A percentile compares a stretch with the other conserved stretches of the same genome.
Evolutionary conservation across 805 yeast species (phyloP).

Genomic region (Debaryomyces maramus): DNA sequence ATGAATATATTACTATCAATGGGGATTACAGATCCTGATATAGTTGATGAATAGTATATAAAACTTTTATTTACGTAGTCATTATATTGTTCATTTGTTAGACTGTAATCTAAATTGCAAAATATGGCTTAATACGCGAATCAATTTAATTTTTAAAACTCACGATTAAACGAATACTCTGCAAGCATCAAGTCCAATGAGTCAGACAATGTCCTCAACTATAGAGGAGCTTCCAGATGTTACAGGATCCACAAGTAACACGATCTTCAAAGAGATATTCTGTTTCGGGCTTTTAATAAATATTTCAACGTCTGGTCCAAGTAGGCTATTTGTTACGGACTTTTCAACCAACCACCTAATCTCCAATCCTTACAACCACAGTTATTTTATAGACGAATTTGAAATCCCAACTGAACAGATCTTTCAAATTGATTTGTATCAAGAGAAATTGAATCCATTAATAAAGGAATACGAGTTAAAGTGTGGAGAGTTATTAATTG

Average conservation of each 20-base stretch:
- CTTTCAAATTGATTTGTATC: slow-evolving; percentile 14
- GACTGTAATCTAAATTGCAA: no score
- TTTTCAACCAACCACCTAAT: slow-evolving; percentile 15
- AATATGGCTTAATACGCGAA: no score
- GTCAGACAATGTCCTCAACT: not conserved
- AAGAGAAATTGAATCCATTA: slow-evolving; percentile 9
- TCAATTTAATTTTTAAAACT: no score
- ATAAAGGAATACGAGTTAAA: slow-evolving; percentile 4
- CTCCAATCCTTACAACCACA: slow-evolving; percentile 1
- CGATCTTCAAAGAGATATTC: not conserved
- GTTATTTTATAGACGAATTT: slow-evolving; percentile 6
- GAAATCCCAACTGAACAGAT: slow-evolving; percentile 11
- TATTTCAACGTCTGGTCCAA: slow-evolving; percentile 9
- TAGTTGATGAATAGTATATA: no score
- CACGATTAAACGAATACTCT: no score
- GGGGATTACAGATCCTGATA: slow-evolving; percentile 76
- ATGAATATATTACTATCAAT: slow-evolving; percentile 85
- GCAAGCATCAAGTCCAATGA: not conserved
- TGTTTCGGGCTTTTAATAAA: slow-evolving; percentile 3
- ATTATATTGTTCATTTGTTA: no score
- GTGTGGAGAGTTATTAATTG: slow-evolving; percentile 5
- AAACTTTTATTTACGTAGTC: no score
- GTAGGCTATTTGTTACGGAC: slow-evolving; percentile 18
- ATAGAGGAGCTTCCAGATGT: slow-evolving; percentile 9
- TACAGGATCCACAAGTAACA: not conserved